These are phyloP conservation scores for Suillus cothurnatus DNA, from an alignment of 768 basidiomycete species.

Conservation along the genomic window DNA sequence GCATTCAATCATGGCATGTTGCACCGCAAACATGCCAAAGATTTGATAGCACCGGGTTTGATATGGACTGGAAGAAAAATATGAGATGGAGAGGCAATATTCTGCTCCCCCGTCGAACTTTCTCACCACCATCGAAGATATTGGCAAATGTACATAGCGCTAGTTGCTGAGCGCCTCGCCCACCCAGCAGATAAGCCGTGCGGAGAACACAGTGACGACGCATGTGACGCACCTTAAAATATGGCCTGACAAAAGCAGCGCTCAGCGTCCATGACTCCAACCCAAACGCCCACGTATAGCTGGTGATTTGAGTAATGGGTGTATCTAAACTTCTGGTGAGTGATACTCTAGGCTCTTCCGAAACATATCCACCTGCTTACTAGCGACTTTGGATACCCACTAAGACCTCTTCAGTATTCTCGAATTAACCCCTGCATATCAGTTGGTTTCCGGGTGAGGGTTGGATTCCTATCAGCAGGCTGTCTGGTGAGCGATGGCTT, in stretches of 20 bases:
- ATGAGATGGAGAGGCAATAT: background rate
- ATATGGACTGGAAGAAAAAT: too few species aligned
- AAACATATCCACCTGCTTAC: background rate
- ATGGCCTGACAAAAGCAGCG: background rate
- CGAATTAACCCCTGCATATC: background rate
- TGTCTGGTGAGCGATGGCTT: too few species aligned
- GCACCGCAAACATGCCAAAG: too few species aligned
- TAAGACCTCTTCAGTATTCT: background rate
- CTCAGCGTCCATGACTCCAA: background rate
- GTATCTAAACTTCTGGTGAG: background rate
- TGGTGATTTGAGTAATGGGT: background rate
- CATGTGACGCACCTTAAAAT: background rate
- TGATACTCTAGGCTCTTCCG: background rate
- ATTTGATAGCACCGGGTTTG: background rate
- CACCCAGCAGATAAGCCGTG: background rate
- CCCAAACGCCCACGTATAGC: background rate
- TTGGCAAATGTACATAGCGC: background rate
- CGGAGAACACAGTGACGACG: background rate
- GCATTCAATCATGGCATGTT: background rate
- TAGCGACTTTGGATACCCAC: background rate
- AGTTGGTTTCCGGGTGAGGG: background rate
- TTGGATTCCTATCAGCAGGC: background rate
- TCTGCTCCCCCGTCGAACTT: background rate
- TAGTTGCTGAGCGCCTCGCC: background rate
- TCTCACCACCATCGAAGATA: background rate